These are phyloP conservation scores for Solanum chmielewskii DNA, from an alignment of 257 asterid species.

Conservation along the genomic window DNA sequence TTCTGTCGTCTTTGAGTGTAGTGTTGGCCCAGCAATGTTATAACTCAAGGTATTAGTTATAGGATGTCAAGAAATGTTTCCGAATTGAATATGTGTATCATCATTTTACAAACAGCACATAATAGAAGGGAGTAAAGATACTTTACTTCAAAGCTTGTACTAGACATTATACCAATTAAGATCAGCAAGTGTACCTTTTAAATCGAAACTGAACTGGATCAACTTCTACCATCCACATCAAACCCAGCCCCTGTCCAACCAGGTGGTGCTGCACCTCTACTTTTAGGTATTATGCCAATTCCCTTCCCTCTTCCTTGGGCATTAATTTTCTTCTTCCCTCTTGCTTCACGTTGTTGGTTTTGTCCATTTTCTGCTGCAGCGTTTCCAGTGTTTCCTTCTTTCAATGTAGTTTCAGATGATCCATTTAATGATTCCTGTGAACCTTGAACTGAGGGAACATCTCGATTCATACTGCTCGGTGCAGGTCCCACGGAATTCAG, in stretches of 20 bases:
- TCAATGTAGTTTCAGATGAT: constrained; percentile 14
- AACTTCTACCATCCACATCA: constrained; percentile 71
- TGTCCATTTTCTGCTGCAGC: constrained; percentile 18
- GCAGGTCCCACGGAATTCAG: constrained; percentile 27
- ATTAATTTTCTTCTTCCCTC: constrained; percentile 48
- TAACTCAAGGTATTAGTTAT: not conserved
- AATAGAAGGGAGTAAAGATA: not conserved
- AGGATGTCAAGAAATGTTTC: not conserved
- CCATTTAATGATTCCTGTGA: constrained; percentile 22
- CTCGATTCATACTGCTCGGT: constrained; percentile 22
- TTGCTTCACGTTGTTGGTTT: constrained; percentile 40
- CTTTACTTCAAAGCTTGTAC: not conserved
- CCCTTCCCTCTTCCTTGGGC: constrained; percentile 68
- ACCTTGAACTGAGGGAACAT: constrained; percentile 26
- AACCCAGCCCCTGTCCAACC: constrained; percentile 96
- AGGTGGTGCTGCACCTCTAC: constrained; percentile 49
- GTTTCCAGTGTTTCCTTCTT: constrained; percentile 24
- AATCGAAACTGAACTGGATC: constrained; percentile 3
- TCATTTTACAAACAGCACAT: not conserved
- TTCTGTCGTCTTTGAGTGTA: not conserved
- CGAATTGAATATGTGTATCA: not conserved
- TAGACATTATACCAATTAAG: not conserved
- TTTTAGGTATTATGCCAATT: constrained; percentile 64
- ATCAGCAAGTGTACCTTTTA: not conserved
- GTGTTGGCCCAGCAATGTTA: not conserved